Conservation (phyloP, 2,329 filamentous ascomycete genomes). For the Scopulariopsis brevicaulis region DNA sequence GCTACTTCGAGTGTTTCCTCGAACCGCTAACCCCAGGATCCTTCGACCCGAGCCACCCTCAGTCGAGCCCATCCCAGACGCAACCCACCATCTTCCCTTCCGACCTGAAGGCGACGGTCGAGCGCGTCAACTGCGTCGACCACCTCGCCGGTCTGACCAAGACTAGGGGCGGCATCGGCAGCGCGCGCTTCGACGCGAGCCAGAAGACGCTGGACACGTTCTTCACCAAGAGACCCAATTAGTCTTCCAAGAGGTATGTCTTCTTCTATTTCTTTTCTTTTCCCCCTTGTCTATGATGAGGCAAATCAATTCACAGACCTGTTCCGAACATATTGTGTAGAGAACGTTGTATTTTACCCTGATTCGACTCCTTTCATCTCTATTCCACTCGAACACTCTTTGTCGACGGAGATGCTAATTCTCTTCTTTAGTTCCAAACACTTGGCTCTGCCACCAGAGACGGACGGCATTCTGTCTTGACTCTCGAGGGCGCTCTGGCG, state of each 20-base stretch:
- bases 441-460: not conserved
- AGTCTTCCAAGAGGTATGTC: slow-evolving; percentile 15
- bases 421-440: not conserved
- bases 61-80: not conserved
- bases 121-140: slow-evolving; percentile 54
- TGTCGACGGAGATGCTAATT: not conserved
- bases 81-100: not conserved
- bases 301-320: slow-evolving; percentile 65
- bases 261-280: slow-evolving; percentile 16
- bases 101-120: slow-evolving; percentile 27
- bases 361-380: slow-evolving; percentile 55
- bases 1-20: slow-evolving; percentile 24
- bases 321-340: slow-evolving; percentile 68
- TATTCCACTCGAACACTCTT: slow-evolving; percentile 1
- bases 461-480: not conserved
- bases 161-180: slow-evolving; percentile 74
- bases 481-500: not conserved
- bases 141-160: slow-evolving; percentile 68
- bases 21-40: not conserved
- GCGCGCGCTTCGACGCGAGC: slow-evolving; percentile 59
- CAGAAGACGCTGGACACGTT: slow-evolving; percentile 71
- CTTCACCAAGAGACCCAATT: slow-evolving; percentile 43
- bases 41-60: not conserved
- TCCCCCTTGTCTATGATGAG: slow-evolving; percentile 46
- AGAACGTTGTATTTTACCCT: slow-evolving; percentile 50